Evolutionary conservation across 371 early-diverging fungal genomes (phyloP), one percentile per base, ranked within the genome.

Genomic region (Mucor mucedo): DNA sequence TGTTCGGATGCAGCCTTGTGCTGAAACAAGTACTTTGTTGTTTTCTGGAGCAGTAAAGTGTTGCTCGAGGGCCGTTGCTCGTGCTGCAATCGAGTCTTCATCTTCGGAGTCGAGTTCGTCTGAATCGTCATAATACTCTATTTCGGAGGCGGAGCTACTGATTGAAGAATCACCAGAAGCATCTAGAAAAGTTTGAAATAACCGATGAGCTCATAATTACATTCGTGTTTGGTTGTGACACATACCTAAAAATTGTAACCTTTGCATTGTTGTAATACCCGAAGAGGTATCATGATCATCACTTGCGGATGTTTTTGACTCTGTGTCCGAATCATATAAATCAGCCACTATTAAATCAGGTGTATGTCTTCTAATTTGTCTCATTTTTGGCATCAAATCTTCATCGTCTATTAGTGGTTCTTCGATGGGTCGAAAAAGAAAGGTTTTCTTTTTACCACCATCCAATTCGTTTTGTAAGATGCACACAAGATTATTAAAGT

Each of bases 401-500:
- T 58, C 39, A 11, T 55, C 58, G 21, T 56, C 32, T 11, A 58
- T 1, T 4, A 62, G 6, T 5, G 68, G 62, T 16, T 62, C 63
- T 49, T 68, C 68, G 28, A 68, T 68, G 1, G 62, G 62, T 42
- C 58, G 56, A 30, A 68, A 68, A 0, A 57, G 4, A 28, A 54
- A 68, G 8, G 5, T 58, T 39, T 42, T 54, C 10, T 30, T 50
- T 14, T 50, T 50, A 9, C 50, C 32, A 32, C 44, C 55, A 35
- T 67, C 49, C 59, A 93, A 66, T 66, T 93, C 93, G 42, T 85
- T 85, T n/a, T 84, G 86, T 5, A 96, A 6, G 90, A 88, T 33
- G 79, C 80, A 33, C 89, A 21, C 87, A 44, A 96, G 80, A 65
- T 90, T 91, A 33, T 82, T 84, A 70, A 96, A 96, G 47, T 87